A percentile compares a stretch with the other conserved stretches of the same genome.
phyloP scores from a whole-genome alignment of 2,329 filamentous ascomycete genomes.

The Aureobasidium pullulans region DNA sequence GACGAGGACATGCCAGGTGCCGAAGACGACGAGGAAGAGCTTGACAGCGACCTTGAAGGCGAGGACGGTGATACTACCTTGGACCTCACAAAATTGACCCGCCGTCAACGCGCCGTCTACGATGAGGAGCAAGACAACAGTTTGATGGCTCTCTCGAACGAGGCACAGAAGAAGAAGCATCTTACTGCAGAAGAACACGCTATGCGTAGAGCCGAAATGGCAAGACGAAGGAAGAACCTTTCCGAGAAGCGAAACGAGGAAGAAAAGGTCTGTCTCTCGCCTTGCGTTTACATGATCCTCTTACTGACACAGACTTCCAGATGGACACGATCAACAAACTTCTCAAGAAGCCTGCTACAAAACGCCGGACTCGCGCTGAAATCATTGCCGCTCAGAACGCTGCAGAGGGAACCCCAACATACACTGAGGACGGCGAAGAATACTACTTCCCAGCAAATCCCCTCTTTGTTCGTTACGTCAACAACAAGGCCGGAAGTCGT shows the following conservation, averaged over 20 bases:
- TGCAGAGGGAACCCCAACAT: constrained; percentile 45
- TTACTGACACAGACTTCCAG: constrained; percentile 35
- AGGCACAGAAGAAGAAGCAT: constrained; percentile 66
- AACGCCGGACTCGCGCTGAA: constrained; percentile 47
- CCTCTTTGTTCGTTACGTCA: constrained; percentile 64
- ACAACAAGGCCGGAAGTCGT: constrained; percentile 54
- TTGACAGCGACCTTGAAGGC: constrained; percentile 34
- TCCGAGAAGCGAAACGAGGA: constrained; percentile 73
- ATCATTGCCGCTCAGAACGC: constrained; percentile 34
- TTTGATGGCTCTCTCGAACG: constrained; percentile 50
- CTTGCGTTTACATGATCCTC: not conserved
- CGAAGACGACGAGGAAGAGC: constrained; percentile 24
- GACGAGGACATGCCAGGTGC: constrained; percentile 28
- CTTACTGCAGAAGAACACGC: constrained; percentile 66
- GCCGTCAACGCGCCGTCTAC: constrained; percentile 56
- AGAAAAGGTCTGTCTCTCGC: constrained; percentile 51
- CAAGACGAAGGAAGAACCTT: constrained; percentile 62
- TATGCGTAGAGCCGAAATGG: constrained; percentile 68
- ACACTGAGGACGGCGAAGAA: constrained; percentile 25
- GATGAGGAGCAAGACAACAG: constrained; percentile 41
- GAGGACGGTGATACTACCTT: constrained; percentile 45
- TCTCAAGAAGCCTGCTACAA: constrained; percentile 76
- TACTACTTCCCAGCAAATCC: constrained; percentile 39
- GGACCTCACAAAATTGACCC: constrained; percentile 60
- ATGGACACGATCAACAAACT: constrained; percentile 90